Base-by-base conservation (phyloP, 768 basidiomycete genomes). In the Lactifluus subvellereus region DNA sequence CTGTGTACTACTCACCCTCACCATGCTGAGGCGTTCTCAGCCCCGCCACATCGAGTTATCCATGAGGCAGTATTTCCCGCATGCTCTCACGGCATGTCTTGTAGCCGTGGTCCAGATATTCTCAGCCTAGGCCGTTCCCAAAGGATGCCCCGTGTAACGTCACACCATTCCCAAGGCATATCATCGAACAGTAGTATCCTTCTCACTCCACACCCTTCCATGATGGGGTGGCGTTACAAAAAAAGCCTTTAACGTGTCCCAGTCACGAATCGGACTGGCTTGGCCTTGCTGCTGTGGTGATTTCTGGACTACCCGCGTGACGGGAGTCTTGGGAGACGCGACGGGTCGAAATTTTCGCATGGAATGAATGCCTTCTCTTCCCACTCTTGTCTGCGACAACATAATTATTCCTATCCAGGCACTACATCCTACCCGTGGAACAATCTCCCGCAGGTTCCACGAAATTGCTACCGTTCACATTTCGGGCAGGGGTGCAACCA, bases 301-400 rank as follows among this genome's bases (percentile, higher is more conserved):
- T 50, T 22, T 27, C 27, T 27, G 27, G 27, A 27, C 27, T 27
- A 2, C 38, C 16, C 14, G 32, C 27, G 16, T 20, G 37, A 56
- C 16, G 40, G 40, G n/a, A n/a, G n/a, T 11, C 42, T 32, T 42
- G 30, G 42, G 43, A n/a, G 11, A 52, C 20, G 20, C 14, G 51
- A 62, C 35, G 37, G 43, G 11, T 16, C 42, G 51, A 62, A 62
- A 57, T 2, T 58, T 58, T 58, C 57, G 37, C 61, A 48, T 53
- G 51, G 43, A 53, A 58, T 33, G 56, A 33, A 48, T 50, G 16
- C 9, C 42, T 38, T 45, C 49, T 35, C 40, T 37, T 33, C 42
- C 42, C 42, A 43, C 42, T 43, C 6, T 18, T 43, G 22, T 48
- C 22, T 20, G 6, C 45, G 20, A 43, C 40, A 40, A 20, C 45